A percentile compares a stretch with the other conserved stretches of the same genome.
Evolutionary conservation across 371 early-diverging fungal species (phyloP).

Genomic region (Lichtheimia corymbifera): DNA sequence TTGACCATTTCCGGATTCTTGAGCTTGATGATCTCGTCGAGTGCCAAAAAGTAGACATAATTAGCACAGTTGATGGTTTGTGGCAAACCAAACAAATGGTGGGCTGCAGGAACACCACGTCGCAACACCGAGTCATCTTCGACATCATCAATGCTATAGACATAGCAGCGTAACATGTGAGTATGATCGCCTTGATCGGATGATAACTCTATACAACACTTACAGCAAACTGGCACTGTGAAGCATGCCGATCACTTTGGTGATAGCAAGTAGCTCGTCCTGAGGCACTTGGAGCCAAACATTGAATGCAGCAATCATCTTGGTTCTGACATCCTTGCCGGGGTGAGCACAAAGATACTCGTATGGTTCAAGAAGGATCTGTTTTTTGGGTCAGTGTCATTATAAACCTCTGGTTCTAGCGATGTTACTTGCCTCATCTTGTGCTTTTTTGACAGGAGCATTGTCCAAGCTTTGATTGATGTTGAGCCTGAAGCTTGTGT

Average conservation of each 20-base stretch:
- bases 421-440: too few species aligned
- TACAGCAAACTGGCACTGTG: slow-evolving; percentile 93
- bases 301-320: slow-evolving; percentile 89
- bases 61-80: slow-evolving; percentile 94
- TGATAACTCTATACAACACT: slow-evolving; percentile 9
- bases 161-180: background rate
- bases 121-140: slow-evolving; percentile 90
- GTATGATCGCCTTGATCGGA: background rate
- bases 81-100: slow-evolving; percentile 91
- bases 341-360: slow-evolving; percentile 80
- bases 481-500: too few species aligned
- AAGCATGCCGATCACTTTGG: slow-evolving; percentile 88
- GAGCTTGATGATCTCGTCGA: slow-evolving; percentile 74
- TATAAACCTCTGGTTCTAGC: too few species aligned
- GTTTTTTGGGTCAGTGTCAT: background rate
- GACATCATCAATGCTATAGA: slow-evolving; percentile 87
- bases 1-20: slow-evolving; percentile 67
- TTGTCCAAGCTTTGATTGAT: too few species aligned
- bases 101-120: slow-evolving; percentile 93
- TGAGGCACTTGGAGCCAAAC: slow-evolving; percentile 82
- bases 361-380: slow-evolving; percentile 83
- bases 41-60: slow-evolving; percentile 91
- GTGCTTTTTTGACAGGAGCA: too few species aligned
- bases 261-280: slow-evolving; percentile 69
- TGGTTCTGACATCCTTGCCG: slow-evolving; percentile 91